Evolutionary conservation across 148 eudicot species (phyloP).

Genomic region (Fagopyrum homotropicum): DNA sequence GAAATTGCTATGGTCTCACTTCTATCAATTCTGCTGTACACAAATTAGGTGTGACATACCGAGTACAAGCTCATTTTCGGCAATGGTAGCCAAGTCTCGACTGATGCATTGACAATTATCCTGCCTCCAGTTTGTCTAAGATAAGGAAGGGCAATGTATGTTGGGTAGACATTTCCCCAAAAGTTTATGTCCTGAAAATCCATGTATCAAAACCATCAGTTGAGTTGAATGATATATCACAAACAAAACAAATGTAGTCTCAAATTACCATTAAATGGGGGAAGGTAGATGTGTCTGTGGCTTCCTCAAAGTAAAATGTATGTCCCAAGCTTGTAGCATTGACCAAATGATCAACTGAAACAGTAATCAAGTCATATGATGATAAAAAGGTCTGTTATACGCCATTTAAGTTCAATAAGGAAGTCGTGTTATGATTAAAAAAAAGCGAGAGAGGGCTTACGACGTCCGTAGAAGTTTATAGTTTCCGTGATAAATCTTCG

Average conservation of each 20-base stretch:
- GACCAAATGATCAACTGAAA: conserved; percentile 92
- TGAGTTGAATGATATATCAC: background rate
- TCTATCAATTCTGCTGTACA: background rate
- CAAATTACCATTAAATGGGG: conserved; percentile 67
- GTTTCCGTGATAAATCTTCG: conserved; percentile 72
- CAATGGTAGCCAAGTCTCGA: conserved; percentile 90
- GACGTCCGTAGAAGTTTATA: conserved; percentile 49
- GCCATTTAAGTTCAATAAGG: background rate
- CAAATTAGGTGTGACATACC: conserved; percentile 21
- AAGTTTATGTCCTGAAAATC: conserved; percentile 70
- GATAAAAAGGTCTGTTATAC: background rate
- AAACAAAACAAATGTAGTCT: background rate
- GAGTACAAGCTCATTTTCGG: conserved; percentile 91
- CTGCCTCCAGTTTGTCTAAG: conserved; percentile 58
- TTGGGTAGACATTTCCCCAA: conserved; percentile 96
- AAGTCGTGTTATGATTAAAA: background rate
- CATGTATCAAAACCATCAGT: background rate
- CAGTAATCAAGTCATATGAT: background rate
- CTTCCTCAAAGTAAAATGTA: conserved; percentile 84
- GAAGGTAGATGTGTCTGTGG: conserved; percentile 56
- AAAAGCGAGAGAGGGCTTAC: conserved; percentile 29
- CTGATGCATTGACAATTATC: conserved; percentile 74
- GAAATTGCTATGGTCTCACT: too few species aligned
- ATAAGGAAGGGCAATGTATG: conserved; percentile 77
- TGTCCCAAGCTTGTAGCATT: conserved; percentile 88